Evolutionary conservation across 345 rosid species (phyloP).

Genomic region (Raphanus raphanistrum): DNA sequence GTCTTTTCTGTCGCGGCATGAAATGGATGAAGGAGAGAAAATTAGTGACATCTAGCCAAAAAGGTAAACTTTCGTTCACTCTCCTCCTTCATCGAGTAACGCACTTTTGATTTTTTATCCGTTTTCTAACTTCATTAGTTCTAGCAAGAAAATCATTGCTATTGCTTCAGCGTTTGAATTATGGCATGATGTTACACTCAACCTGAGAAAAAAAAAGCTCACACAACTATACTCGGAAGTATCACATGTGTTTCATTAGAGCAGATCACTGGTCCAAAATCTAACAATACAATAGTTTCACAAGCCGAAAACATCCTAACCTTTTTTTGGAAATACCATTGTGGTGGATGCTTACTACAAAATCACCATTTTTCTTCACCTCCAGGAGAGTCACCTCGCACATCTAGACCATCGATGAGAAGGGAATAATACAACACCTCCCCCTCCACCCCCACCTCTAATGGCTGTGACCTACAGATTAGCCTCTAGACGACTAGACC

Average conservation of each 20-base stretch:
- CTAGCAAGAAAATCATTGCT: neutral
- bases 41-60: slow-evolving; percentile 41
- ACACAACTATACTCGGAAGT: neutral
- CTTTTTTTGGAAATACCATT: neutral
- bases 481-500: neutral
- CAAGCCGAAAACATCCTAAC: neutral
- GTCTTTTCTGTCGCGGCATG: slow-evolving; percentile 48
- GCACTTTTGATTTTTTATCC: neutral
- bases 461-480: slow-evolving; percentile 7
- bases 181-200: neutral
- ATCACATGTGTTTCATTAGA: neutral
- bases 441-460: slow-evolving; percentile 20
- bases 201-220: neutral
- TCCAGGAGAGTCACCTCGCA: slow-evolving; percentile 35
- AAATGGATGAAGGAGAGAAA: slow-evolving; percentile 45
- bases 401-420: slow-evolving; percentile 43
- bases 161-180: neutral
- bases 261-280: neutral
- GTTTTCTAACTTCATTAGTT: slow-evolving; percentile 1
- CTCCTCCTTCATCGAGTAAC: neutral
- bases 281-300: neutral
- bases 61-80: slow-evolving; percentile 6
- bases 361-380: neutral
- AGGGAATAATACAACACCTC: slow-evolving; percentile 21
- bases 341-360: slow-evolving; percentile 7